Conservation (phyloP, 352 stramenopile genomes). For the Lagenidium giganteum region DNA sequence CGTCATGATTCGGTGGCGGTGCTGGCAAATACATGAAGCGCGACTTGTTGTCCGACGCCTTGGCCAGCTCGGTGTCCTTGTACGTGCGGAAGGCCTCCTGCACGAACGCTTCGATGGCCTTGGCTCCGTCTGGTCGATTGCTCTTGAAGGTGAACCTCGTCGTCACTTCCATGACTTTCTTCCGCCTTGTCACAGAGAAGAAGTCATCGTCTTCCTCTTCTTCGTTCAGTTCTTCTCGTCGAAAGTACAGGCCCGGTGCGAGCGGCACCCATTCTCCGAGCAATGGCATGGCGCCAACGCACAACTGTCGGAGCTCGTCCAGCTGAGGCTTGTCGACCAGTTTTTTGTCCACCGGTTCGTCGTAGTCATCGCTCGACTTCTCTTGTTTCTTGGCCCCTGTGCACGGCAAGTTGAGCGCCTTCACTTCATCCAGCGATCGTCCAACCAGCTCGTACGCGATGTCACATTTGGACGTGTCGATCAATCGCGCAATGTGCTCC, state of each 20-base stretch:
- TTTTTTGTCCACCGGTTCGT: too few relatives aligned
- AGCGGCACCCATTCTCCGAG: background rate
- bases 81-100: conserved; percentile 26
- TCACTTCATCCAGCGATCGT: conserved; percentile 10
- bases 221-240: conserved; percentile 1
- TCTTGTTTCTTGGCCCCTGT: background rate
- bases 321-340: too few relatives aligned
- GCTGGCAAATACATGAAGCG: conserved; percentile 43
- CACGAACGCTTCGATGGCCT: conserved; percentile 25
- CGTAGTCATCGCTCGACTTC: too few relatives aligned
- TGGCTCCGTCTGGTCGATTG: too few relatives aligned
- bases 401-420: conserved; percentile 2
- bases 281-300: background rate
- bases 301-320: conserved; percentile 1
- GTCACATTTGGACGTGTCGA: conserved; percentile 31
- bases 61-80: conserved; percentile 12
- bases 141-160: conserved; percentile 8
- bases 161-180: too few relatives aligned
- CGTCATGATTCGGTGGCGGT: conserved; percentile 8
- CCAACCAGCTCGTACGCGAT: conserved; percentile 45
- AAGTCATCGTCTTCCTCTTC: too few relatives aligned
- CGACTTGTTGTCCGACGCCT: conserved; percentile 22
- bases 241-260: conserved; percentile 6
- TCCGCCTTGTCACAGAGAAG: too few relatives aligned
- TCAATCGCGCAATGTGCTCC: conserved; percentile 30